phyloP scores from a whole-genome alignment of 805 yeast species.

The Millerago galiae region DNA sequence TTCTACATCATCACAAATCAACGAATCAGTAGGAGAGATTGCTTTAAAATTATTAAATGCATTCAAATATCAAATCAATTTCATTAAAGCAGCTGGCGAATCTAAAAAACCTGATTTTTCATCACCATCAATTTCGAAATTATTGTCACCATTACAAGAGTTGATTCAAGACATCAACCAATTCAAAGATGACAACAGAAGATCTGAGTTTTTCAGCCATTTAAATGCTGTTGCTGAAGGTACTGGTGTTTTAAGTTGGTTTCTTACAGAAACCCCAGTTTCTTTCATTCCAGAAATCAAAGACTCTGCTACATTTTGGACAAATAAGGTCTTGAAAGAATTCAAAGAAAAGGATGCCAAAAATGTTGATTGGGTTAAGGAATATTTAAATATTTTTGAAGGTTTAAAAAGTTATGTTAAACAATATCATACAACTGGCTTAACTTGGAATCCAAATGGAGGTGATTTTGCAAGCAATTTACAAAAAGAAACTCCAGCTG shows the following conservation, averaged over 20 bases:
- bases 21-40: conserved; percentile 50
- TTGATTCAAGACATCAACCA: conserved; percentile 50
- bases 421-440: conserved; percentile 78
- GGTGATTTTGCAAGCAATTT: conserved; percentile 47
- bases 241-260: conserved; percentile 87
- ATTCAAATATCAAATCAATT: conserved; percentile 48
- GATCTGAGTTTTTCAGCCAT: conserved; percentile 57
- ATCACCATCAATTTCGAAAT: conserved; percentile 46
- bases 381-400: conserved; percentile 56
- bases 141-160: conserved; percentile 65
- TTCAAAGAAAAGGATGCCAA: conserved; percentile 62
- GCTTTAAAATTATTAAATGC: conserved; percentile 45
- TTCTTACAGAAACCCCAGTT: conserved; percentile 69
- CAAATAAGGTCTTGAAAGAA: conserved; percentile 84
- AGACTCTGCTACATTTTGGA: conserved; percentile 92
- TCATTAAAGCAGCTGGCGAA: conserved; percentile 51
- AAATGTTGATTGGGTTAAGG: conserved; percentile 78
- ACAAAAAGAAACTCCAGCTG: conserved; percentile 23
- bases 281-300: conserved; percentile 74
- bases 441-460: conserved; percentile 68
- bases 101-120: conserved; percentile 60
- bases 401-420: conserved; percentile 68
- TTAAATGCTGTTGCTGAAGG: conserved; percentile 86
- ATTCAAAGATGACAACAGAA: conserved; percentile 70
- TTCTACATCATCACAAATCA: conserved; percentile 44